Evolutionary conservation across 768 basidiomycete species (phyloP).

Genomic region (Heimioporus sp.): DNA sequence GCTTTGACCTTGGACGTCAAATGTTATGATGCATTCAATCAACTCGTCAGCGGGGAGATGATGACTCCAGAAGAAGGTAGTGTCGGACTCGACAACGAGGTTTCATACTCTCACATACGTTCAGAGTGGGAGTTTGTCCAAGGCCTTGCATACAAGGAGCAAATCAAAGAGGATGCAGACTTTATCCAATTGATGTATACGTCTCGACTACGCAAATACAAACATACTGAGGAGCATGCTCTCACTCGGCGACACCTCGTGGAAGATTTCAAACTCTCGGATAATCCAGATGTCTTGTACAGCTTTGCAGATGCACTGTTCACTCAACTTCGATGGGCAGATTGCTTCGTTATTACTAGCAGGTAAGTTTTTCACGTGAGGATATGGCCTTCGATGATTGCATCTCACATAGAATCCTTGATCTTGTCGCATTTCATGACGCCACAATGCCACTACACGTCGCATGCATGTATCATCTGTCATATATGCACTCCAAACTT

Average conservation of each 20-base stretch:
- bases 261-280: slow-evolving; percentile 78
- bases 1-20: slow-evolving; percentile 93
- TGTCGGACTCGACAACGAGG: background rate
- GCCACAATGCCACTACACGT: slow-evolving; percentile 92
- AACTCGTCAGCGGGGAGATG: slow-evolving; percentile 90
- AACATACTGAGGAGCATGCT: slow-evolving; percentile 79
- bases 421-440: slow-evolving; percentile 80
- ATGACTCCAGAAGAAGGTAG: slow-evolving; percentile 93
- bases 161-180: slow-evolving; percentile 84
- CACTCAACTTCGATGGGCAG: slow-evolving; percentile 86
- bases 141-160: slow-evolving; percentile 74
- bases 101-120: slow-evolving; percentile 5
- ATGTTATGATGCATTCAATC: slow-evolving; percentile 94
- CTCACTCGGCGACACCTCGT: slow-evolving; percentile 76
- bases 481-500: slow-evolving; percentile 86
- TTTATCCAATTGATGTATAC: slow-evolving; percentile 94
- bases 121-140: slow-evolving; percentile 97
- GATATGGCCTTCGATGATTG: background rate
- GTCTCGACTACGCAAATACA: slow-evolving; percentile 87
- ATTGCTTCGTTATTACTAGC: slow-evolving; percentile 87
- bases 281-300: slow-evolving; percentile 91
- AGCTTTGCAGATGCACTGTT: slow-evolving; percentile 91
- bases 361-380: slow-evolving; percentile 43
- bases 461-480: slow-evolving; percentile 96
- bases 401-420: slow-evolving; percentile 63